A percentile compares a stretch with the other conserved stretches of the same genome.
These are phyloP conservation scores for Dactylella cylindrospora DNA, from an alignment of 2,329 filamentous ascomycete species.

Conservation along the genomic window DNA sequence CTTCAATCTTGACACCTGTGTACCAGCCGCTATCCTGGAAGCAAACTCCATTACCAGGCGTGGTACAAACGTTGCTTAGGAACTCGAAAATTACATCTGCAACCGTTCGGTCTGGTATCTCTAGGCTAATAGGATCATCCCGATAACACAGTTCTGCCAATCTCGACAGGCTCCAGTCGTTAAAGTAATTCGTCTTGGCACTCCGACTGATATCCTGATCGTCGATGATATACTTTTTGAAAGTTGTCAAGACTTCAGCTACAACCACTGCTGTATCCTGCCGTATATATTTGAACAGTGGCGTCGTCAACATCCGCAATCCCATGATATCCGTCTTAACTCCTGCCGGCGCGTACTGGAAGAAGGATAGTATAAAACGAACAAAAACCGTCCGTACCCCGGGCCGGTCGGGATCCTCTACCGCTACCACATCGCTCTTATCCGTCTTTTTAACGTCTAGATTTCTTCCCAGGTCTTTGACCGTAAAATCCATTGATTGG, in stretches of 20 bases:
- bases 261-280: constrained; percentile 76
- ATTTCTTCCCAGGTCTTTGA: constrained; percentile 77
- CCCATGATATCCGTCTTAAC: constrained; percentile 80
- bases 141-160: constrained; percentile 71
- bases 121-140: constrained; percentile 54
- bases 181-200: constrained; percentile 74
- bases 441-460: constrained; percentile 61
- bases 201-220: constrained; percentile 73
- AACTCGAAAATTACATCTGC: constrained; percentile 73
- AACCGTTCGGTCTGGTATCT: constrained; percentile 60
- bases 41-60: constrained; percentile 70
- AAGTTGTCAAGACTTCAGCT: constrained; percentile 69
- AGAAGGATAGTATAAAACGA: constrained; percentile 73
- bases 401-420: constrained; percentile 68
- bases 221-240: constrained; percentile 71
- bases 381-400: constrained; percentile 82
- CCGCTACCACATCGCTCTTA: constrained; percentile 60
- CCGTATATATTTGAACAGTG: constrained; percentile 73
- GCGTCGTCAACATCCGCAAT: constrained; percentile 68
- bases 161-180: constrained; percentile 69
- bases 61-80: constrained; percentile 73
- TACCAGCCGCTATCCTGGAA: constrained; percentile 81
- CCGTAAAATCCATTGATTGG: constrained; percentile 72
- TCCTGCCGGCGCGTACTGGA: constrained; percentile 74
- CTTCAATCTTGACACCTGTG: constrained; percentile 56